Conservation (phyloP, 805 yeast genomes). For the Kazachstania psychrophila region DNA sequence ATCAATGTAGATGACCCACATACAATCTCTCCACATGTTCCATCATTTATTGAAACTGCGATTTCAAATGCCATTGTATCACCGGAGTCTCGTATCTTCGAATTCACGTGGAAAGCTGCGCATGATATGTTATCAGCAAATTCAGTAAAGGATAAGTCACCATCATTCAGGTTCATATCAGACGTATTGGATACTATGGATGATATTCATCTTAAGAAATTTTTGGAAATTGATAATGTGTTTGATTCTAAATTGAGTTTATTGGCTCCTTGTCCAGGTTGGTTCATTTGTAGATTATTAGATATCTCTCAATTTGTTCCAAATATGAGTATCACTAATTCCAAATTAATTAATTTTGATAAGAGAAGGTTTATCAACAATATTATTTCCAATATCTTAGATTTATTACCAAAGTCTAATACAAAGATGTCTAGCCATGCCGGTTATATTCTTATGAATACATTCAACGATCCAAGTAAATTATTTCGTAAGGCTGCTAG, state of each 20-base stretch:
- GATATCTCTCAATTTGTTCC: slow-evolving; percentile 74
- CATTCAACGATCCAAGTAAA: slow-evolving; percentile 26
- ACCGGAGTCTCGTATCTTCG: slow-evolving; percentile 69
- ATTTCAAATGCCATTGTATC: slow-evolving; percentile 62
- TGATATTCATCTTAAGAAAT: slow-evolving; percentile 18
- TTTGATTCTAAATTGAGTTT: slow-evolving; percentile 28
- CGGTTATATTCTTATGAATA: slow-evolving; percentile 18
- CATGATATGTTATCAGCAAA: slow-evolving; percentile 24
- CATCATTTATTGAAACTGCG: slow-evolving; percentile 80
- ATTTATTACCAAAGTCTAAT: slow-evolving; percentile 29
- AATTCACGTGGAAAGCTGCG: slow-evolving; percentile 60
- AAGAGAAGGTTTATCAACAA: slow-evolving; percentile 65
- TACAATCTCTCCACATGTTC: slow-evolving; percentile 44
- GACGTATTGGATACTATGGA: slow-evolving; percentile 16
- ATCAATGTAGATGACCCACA: slow-evolving; percentile 14
- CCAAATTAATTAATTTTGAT: slow-evolving; percentile 71
- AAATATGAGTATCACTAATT: slow-evolving; percentile 58
- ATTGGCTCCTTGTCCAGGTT: slow-evolving; percentile 82
- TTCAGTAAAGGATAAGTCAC: slow-evolving; percentile 9
- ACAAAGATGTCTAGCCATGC: slow-evolving; percentile 6
- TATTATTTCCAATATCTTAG: slow-evolving; percentile 45
- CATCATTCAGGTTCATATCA: slow-evolving; percentile 26
- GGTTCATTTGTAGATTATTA: slow-evolving; percentile 74
- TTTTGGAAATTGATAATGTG: slow-evolving; percentile 29
- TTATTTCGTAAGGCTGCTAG: slow-evolving; percentile 22